Conservation (phyloP, 1,284 basidiomycete genomes). For the Cryptococcus sp. region DNA sequence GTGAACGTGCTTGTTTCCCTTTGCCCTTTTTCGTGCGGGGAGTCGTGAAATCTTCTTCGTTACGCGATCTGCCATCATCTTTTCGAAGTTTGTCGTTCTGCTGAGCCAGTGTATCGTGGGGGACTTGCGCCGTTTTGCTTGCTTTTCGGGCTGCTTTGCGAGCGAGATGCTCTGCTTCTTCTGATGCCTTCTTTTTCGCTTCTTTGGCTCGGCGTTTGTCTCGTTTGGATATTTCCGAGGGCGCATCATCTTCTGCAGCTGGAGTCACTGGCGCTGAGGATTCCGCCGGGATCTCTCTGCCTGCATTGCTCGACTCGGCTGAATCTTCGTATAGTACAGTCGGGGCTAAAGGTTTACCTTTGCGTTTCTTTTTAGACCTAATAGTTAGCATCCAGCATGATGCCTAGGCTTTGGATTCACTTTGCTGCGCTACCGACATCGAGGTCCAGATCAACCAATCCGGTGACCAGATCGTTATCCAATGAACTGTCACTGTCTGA, state of each 20-base stretch:
- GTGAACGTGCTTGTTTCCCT: constrained; percentile 1
- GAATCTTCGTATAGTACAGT: no score
- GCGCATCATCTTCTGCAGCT: background rate
- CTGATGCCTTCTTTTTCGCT: constrained; percentile 64
- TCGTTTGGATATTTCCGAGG: constrained; percentile 61
- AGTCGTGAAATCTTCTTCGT: constrained; percentile 11
- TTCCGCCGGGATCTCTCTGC: no score
- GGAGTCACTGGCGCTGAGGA: no score
- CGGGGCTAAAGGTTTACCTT: no score
- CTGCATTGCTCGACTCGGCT: no score
- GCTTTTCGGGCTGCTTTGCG: constrained; percentile 30
- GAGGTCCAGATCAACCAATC: no score
- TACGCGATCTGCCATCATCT: background rate
- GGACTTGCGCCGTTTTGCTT: constrained; percentile 19
- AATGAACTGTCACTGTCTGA: no score
- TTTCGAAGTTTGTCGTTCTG: constrained; percentile 12
- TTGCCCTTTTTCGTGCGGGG: constrained; percentile 14
- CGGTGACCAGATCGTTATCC: background rate
- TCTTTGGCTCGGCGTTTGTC: constrained; percentile 75
- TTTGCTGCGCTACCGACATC: no score
- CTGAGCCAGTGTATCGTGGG: constrained; percentile 6
- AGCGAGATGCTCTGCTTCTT: constrained; percentile 27
- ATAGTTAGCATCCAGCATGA: no score
- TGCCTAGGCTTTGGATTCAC: no score
- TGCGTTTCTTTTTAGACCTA: no score